These are phyloP conservation scores for Micractinium sp. DNA, from an alignment of 139 green algal genomes.

Conservation along the genomic window DNA sequence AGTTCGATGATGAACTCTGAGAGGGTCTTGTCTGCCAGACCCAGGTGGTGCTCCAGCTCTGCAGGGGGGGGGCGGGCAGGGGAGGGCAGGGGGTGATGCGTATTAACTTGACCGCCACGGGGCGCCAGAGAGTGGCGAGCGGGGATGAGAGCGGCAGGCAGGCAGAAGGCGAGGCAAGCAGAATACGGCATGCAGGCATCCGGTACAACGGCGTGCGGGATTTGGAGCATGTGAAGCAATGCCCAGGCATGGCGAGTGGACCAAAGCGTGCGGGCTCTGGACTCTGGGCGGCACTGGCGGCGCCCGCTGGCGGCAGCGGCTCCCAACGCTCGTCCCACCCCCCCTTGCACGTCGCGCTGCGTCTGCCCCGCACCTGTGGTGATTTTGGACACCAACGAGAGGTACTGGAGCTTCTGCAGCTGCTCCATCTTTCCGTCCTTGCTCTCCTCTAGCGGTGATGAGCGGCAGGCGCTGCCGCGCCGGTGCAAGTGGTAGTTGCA, in stretches of 20 bases:
- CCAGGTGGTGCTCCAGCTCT: slow-evolving; percentile 96
- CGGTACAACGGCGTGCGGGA: background rate
- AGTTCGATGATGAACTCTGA: slow-evolving; percentile 97
- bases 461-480: background rate
- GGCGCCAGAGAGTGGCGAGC: too few relatives aligned
- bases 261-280: background rate
- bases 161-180: background rate
- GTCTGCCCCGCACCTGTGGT: slow-evolving; percentile 66
- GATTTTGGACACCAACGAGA: slow-evolving; percentile 93
- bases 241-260: background rate
- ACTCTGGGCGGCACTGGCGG: background rate
- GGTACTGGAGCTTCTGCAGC: slow-evolving; percentile 85
- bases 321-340: background rate
- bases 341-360: background rate
- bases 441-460: background rate
- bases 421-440: slow-evolving; percentile 48
- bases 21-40: slow-evolving; percentile 93
- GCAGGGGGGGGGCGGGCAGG: slow-evolving; percentile 1
- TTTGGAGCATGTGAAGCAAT: background rate
- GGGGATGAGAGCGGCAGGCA: background rate
- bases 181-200: background rate
- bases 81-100: background rate
- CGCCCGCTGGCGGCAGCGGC: background rate
- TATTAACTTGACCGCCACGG: too few relatives aligned
- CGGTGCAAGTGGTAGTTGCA: background rate